phyloP scores from a whole-genome alignment of 441 rosid genomes.

The Bocquillonia castaneifolia region DNA sequence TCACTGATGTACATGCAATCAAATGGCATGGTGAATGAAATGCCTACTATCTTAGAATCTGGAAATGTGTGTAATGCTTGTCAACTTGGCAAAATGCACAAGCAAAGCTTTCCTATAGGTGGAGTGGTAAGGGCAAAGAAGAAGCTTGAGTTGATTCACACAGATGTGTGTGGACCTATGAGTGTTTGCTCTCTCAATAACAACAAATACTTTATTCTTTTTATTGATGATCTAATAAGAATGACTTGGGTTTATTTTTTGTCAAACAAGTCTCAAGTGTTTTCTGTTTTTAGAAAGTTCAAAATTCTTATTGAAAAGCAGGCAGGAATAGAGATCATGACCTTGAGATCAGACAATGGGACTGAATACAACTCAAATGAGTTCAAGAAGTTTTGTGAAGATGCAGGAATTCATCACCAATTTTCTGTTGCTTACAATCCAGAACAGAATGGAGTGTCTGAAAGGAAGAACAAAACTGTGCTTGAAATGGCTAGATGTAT shows the following conservation, averaged over 20 bases:
- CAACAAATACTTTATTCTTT: background rate
- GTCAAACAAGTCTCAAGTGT: background rate
- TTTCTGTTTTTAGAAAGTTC: background rate
- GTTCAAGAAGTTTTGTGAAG: background rate
- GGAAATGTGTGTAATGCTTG: background rate
- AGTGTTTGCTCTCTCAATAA: background rate
- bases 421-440: background rate
- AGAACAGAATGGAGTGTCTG: background rate
- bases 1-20: background rate
- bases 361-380: background rate
- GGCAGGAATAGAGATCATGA: background rate
- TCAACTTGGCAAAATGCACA: background rate
- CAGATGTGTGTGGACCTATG: background rate
- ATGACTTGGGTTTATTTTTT: constrained; percentile 3
- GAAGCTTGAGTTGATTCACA: background rate
- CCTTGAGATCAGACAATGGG: background rate
- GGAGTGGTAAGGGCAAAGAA: background rate
- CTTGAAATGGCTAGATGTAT: background rate
- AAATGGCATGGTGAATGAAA: background rate
- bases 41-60: background rate
- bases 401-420: background rate
- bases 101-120: background rate
- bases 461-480: background rate
- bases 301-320: background rate
- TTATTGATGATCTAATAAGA: constrained; percentile 1